Base-by-base conservation (phyloP, 148 eudicot species). In the Rhododendron griersonianum region DNA sequence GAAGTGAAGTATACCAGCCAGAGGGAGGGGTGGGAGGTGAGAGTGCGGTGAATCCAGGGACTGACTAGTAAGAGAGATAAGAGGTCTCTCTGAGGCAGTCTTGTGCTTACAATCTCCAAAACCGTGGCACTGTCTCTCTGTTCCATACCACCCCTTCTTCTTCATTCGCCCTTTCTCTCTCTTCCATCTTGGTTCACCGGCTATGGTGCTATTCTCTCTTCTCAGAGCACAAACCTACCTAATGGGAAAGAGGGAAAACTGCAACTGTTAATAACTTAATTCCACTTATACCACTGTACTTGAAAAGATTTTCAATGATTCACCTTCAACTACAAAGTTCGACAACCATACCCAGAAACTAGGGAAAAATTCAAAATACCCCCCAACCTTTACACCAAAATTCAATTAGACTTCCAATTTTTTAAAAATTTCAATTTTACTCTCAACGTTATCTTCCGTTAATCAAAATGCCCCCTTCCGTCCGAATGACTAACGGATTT, bases 41-140 rank as follows among this genome's bases (percentile, higher is more conserved):
- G 96, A 88, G 92, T 88, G 89, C 92, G 93, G 83, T 91, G 84
- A 84, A 95, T 90, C 87, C 87, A 93, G 78, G 95, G 93, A 88
- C 91, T 91, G 78, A 91, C 93, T 35, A 93, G 91, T 18, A 95
- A 76, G 86, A 95, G 94, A 88, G 97, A 88, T 23, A 94, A 71
- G 25, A 96, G 90, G 89, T 94, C 95, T 86, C 91, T 91, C 80
- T 96, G 99, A n/a, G 93, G 87, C 67, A 96, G 94, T 47, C 88
- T 85, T 1, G 92, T 84, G 90, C 95, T 90, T 1, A 93, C 95
- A n/a, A 96, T 88, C 51, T 91, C 89, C 87, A 96, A 92, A 87
- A 93, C 99, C 83, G 85, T 91, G 95, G 91, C 16, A 94, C 87
- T 16, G 87, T 91, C 87, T 95, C 96, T 94, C 89, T 90, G 80